Conservation (phyloP, 805 yeast species). For the Candida nanaspora region DNA sequence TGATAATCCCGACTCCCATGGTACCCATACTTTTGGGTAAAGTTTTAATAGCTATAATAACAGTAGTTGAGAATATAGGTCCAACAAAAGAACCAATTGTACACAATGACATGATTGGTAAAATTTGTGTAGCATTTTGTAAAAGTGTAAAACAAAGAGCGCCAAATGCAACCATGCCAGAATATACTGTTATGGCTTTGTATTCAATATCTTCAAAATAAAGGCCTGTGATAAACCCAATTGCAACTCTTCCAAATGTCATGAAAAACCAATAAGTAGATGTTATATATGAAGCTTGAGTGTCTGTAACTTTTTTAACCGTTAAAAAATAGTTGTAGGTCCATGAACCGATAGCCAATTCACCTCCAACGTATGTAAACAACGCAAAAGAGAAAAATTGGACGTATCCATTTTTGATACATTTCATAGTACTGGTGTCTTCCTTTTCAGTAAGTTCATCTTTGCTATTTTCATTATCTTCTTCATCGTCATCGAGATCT, state of each 20-base stretch:
- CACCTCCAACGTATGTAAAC: slow-evolving; percentile 46
- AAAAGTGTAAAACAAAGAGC: slow-evolving; percentile 27
- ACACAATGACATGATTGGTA: slow-evolving; percentile 30
- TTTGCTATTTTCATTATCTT: slow-evolving; percentile 5
- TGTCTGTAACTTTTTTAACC: slow-evolving; percentile 29
- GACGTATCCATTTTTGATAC: slow-evolving; percentile 29
- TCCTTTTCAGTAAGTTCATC: slow-evolving; percentile 34
- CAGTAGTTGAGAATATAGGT: slow-evolving; percentile 60
- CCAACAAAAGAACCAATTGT: slow-evolving; percentile 44
- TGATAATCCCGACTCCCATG: slow-evolving; percentile 63
- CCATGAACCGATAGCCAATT: slow-evolving; percentile 49
- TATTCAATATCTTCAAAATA: slow-evolving; percentile 31
- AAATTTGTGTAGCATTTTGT: slow-evolving; percentile 4
- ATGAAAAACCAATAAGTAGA: slow-evolving; percentile 45
- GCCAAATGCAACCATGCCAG: slow-evolving; percentile 26
- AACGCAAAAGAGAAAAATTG: slow-evolving; percentile 34
- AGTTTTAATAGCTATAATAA: slow-evolving; percentile 53
- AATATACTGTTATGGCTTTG: slow-evolving; percentile 35
- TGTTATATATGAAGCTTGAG: slow-evolving; percentile 38
- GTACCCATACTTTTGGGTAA: slow-evolving; percentile 57
- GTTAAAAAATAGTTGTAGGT: slow-evolving; percentile 38
- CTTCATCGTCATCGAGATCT: neutral
- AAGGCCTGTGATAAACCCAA: slow-evolving; percentile 43
- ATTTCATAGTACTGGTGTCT: slow-evolving; percentile 8
- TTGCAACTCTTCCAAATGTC: slow-evolving; percentile 38